Conservation (phyloP, 2,329 filamentous ascomycete species). For the Colletotrichum tropicale region DNA sequence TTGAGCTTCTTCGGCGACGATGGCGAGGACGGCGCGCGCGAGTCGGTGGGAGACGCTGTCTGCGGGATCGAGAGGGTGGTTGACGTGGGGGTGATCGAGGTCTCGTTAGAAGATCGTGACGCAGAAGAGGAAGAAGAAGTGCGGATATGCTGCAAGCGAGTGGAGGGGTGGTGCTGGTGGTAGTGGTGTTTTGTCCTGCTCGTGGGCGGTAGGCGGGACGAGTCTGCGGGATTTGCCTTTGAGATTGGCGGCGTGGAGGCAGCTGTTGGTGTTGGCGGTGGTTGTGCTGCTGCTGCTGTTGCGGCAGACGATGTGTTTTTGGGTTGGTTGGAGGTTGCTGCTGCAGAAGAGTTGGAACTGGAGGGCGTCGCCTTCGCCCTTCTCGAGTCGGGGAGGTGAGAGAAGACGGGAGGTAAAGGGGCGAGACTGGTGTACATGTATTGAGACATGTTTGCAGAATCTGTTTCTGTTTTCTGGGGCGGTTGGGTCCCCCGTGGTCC, state of each 20-base stretch:
- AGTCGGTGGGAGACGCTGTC: constrained; percentile 10
- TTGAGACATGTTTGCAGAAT: constrained; percentile 20
- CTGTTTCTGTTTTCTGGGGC: constrained; percentile 10
- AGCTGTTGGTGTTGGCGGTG: constrained; percentile 28
- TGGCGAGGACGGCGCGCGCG: constrained; percentile 22
- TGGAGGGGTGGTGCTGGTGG: background rate
- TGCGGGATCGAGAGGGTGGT: constrained; percentile 11
- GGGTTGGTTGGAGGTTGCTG: background rate
- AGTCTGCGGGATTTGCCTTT: constrained; percentile 1
- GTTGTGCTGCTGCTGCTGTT: constrained; percentile 23
- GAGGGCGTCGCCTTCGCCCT: constrained; percentile 3
- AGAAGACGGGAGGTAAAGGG: constrained; percentile 20
- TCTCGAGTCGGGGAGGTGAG: constrained; percentile 5
- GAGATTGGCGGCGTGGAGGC: background rate
- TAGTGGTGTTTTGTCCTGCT: background rate
- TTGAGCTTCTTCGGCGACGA: constrained; percentile 8
- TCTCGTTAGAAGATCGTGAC: constrained; percentile 26
- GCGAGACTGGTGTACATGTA: constrained; percentile 23
- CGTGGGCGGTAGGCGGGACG: background rate
- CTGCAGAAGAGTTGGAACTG: background rate
- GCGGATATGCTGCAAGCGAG: constrained; percentile 29
- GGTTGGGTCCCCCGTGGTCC: background rate
- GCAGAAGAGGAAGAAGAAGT: constrained; percentile 34
- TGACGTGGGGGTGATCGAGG: constrained; percentile 9
- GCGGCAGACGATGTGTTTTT: background rate